A percentile compares a stretch with the other conserved stretches of the same genome.
phyloP scores from a whole-genome alignment of 768 basidiomycete genomes.

The Pulveroboletus sp. region DNA sequence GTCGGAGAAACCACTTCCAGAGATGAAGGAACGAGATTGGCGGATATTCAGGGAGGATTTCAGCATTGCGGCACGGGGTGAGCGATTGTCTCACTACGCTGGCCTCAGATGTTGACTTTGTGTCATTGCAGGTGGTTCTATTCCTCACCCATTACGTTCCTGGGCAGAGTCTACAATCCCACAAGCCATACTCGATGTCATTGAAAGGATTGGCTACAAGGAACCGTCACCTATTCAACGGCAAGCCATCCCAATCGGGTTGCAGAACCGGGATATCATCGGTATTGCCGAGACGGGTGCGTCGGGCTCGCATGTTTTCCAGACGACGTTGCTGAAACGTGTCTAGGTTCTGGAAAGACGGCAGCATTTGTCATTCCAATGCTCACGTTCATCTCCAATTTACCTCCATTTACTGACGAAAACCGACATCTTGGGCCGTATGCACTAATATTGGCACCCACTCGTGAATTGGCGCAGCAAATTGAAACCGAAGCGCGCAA shows the following conservation, averaged over 20 bases:
- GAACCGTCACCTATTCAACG: slow-evolving; percentile 97
- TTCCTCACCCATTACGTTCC: slow-evolving; percentile 89
- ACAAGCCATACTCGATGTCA: slow-evolving; percentile 69
- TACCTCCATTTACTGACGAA: slow-evolving; percentile 87
- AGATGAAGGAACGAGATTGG: slow-evolving; percentile 98
- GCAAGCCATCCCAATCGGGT: slow-evolving; percentile 98
- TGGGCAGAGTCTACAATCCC: slow-evolving; percentile 92
- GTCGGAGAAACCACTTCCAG: slow-evolving; percentile 88
- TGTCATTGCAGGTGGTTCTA: slow-evolving; percentile 68
- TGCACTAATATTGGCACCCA: slow-evolving; percentile 90
- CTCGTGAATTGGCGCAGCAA: slow-evolving; percentile 98
- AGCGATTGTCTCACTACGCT: slow-evolving; percentile 3
- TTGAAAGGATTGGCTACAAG: slow-evolving; percentile 92
- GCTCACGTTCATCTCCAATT: slow-evolving; percentile 87
- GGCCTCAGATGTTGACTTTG: background rate
- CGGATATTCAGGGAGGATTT: slow-evolving; percentile 99
- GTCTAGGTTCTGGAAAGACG: slow-evolving; percentile 93
- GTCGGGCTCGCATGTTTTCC: slow-evolving; percentile 16
- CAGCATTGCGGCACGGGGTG: slow-evolving; percentile 90
- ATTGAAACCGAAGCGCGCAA: slow-evolving; percentile 92
- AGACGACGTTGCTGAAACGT: background rate
- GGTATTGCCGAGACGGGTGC: slow-evolving; percentile 97
- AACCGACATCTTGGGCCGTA: slow-evolving; percentile 93
- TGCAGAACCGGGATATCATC: slow-evolving; percentile 95
- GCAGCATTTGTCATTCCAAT: slow-evolving; percentile 98